These are phyloP conservation scores for Flagelloscypha sp. DNA, from an alignment of 768 basidiomycete species.

Conservation along the genomic window DNA sequence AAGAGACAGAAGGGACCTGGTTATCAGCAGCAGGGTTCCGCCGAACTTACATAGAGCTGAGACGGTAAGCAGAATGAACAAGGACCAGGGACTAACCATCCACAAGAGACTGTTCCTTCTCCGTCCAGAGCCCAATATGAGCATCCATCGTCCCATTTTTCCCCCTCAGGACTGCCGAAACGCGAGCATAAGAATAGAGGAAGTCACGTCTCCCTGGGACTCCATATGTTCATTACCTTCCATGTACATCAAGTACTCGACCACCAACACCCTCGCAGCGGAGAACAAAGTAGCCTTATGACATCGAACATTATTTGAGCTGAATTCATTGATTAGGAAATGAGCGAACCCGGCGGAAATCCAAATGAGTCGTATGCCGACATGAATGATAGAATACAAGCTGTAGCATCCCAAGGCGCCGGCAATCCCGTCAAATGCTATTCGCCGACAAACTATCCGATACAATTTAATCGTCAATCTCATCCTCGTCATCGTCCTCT, in stretches of 20 bases:
- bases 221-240: conserved; percentile 52
- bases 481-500: conserved; percentile 10
- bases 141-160: too few relatives aligned
- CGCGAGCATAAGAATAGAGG: too few relatives aligned
- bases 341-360: conserved; percentile 21
- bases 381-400: not conserved
- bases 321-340: conserved; percentile 29
- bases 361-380: conserved; percentile 11
- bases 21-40: conserved; percentile 65
- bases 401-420: not conserved
- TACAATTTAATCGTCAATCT: conserved; percentile 7
- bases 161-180: too few relatives aligned
- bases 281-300: conserved; percentile 53
- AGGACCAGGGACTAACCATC: conserved; percentile 45
- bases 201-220: too few relatives aligned
- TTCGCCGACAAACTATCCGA: not conserved
- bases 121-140: conserved; percentile 57
- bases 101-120: conserved; percentile 69
- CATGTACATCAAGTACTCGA: conserved; percentile 48
- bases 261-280: conserved; percentile 44
- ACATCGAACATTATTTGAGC: conserved; percentile 6
- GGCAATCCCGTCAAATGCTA: too few relatives aligned
- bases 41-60: conserved; percentile 36
- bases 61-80: not conserved
- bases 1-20: conserved; percentile 37